These are phyloP conservation scores for Microcyclosporella mali DNA, from an alignment of 2,329 filamentous ascomycete species.

Conservation along the genomic window DNA sequence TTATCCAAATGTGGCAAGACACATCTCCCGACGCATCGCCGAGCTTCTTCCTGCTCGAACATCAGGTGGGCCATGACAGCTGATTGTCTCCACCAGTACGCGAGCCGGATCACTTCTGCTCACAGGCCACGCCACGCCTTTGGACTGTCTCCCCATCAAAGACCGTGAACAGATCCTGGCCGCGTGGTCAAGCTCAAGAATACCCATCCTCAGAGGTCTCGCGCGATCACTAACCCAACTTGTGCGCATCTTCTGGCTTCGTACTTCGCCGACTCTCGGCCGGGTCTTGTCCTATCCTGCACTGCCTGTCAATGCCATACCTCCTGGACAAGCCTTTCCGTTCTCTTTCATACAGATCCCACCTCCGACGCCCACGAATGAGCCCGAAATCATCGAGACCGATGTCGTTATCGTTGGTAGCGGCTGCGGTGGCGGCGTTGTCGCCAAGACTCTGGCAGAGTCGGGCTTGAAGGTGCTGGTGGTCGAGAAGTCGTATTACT, in stretches of 20 bases:
- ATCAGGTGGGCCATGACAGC: conserved; percentile 9
- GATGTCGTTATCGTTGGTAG: conserved; percentile 84
- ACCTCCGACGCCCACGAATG: conserved; percentile 23
- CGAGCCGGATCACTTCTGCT: conserved; percentile 57
- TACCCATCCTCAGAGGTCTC: conserved; percentile 51
- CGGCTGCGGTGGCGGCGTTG: conserved; percentile 77
- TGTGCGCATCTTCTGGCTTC: conserved; percentile 50
- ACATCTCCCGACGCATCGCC: conserved; percentile 10
- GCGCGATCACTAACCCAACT: conserved; percentile 52
- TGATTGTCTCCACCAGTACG: conserved; percentile 42
- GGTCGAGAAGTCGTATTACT: conserved; percentile 76
- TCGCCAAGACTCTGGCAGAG: conserved; percentile 72
- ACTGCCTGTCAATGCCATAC: conserved; percentile 49
- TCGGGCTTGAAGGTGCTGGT: conserved; percentile 71
- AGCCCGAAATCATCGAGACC: conserved; percentile 59
- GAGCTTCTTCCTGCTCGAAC: conserved; percentile 15
- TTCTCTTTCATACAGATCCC: conserved; percentile 59
- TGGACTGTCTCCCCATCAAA: conserved; percentile 55
- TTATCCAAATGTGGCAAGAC: not conserved
- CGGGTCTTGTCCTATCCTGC: conserved; percentile 54
- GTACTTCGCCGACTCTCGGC: conserved; percentile 51
- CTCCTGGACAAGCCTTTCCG: conserved; percentile 45
- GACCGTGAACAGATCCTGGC: conserved; percentile 58
- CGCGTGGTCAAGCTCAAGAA: conserved; percentile 55
- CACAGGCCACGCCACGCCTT: conserved; percentile 60